Conservation (phyloP, 768 basidiomycete genomes). For the Podaxis sp. region DNA sequence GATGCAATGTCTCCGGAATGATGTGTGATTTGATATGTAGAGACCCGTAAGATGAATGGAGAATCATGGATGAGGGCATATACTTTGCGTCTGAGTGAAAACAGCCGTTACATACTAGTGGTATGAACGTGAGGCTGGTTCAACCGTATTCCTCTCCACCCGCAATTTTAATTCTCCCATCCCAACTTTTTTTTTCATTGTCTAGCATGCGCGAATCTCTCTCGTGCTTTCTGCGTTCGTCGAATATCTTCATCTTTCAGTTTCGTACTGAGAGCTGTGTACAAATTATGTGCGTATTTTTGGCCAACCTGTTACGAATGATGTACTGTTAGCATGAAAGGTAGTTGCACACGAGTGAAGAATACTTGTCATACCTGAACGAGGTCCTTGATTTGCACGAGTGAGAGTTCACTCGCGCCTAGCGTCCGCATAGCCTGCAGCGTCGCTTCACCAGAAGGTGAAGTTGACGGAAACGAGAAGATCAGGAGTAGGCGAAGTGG, state of each 20-base stretch:
- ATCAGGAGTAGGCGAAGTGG: slow-evolving; percentile 60
- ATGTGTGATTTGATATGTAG: too few species aligned
- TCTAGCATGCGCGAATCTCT: slow-evolving; percentile 39
- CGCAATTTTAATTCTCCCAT: too few species aligned
- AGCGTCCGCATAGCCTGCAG: slow-evolving; percentile 66
- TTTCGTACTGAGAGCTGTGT: slow-evolving; percentile 57
- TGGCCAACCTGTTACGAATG: slow-evolving; percentile 54
- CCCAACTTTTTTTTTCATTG: slow-evolving; percentile 9
- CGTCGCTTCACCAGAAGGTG: slow-evolving; percentile 26
- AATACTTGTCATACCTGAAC: slow-evolving; percentile 45
- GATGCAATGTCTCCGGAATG: too few species aligned
- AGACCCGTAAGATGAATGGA: too few species aligned
- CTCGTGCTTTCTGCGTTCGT: slow-evolving; percentile 58
- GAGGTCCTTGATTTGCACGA: slow-evolving; percentile 47
- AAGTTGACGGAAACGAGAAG: slow-evolving; percentile 54
- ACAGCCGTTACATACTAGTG: too few species aligned
- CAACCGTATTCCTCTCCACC: too few species aligned
- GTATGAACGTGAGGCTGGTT: too few species aligned
- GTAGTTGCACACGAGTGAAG: not conserved
- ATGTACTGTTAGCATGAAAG: not conserved
- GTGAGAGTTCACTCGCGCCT: slow-evolving; percentile 59
- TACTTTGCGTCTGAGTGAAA: too few species aligned
- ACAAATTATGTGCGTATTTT: slow-evolving; percentile 59
- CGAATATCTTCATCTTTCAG: slow-evolving; percentile 64
- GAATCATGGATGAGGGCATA: too few species aligned